Evolutionary conservation across 768 basidiomycete genomes (phyloP), one percentile per base, ranked within the genome.

Genomic region (Tricholoma furcatifolium): DNA sequence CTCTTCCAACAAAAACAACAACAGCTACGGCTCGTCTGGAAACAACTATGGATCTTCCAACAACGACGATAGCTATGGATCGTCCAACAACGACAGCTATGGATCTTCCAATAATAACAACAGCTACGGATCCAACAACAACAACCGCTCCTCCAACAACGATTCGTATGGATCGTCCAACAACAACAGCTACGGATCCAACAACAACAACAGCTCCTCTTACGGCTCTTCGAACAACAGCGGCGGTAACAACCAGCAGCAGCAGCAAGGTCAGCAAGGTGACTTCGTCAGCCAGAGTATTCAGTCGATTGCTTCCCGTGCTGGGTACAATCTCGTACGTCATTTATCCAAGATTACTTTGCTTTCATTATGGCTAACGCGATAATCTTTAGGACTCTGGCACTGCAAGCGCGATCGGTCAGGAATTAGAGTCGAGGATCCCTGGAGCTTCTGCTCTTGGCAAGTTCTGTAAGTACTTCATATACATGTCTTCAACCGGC

Each of bases 261-360:
- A 27, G 4, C 27, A 27, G 27, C 27, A 27, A 27, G 7, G 27
- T 27, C 27, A 27, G 14, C 30, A 45, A 66, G 43, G 9, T 57
- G 65, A 70, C 58, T 75, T 58, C 66, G 35, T 74, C 43, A 64
- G 73, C 54, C 72, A 75, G 53, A 73, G 77, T 42, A 64, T 82
- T 45, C 63, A 66, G 51, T 53, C 46, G 18, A 69, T 61, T 23
- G 73, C 78, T 7, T 50, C 66, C 52, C 71, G 74, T 60, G 72
- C 71, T 24, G 80, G 80, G 0, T 72, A 67, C 56, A 71, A 77
- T 53, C 7, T 81, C 15, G 79, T 82, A 51, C 43, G 78, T 69
- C 15, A 46, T 57, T 10, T 8, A 30, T 10, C 23, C 4, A 27
- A 27, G 7, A 7, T 27, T 27, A 27, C 4, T 27, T 27, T 34